Evolutionary conservation across 2,329 filamentous ascomycete genomes (phyloP).

Genomic region (Diaporthe ampelina): DNA sequence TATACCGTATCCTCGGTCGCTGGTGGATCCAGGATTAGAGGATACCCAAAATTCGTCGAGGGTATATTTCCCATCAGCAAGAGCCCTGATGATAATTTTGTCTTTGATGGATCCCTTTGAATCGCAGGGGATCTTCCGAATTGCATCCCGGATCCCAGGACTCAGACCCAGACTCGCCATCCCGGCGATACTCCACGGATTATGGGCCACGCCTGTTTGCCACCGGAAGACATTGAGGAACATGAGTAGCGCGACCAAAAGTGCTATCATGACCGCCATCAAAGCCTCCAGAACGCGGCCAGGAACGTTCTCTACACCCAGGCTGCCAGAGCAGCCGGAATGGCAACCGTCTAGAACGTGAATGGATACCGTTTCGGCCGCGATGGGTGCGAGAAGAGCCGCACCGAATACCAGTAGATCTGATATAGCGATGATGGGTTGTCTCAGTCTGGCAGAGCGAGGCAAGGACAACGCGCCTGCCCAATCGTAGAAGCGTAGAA

Average conservation of each 20-base stretch:
- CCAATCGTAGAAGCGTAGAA: slow-evolving; percentile 34
- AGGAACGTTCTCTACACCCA: slow-evolving; percentile 19
- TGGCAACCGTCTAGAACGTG: slow-evolving; percentile 25
- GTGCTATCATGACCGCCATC: slow-evolving; percentile 47
- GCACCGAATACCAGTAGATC: slow-evolving; percentile 35
- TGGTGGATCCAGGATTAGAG: neutral
- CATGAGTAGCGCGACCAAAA: slow-evolving; percentile 45
- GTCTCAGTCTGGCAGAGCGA: slow-evolving; percentile 6
- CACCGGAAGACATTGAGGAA: slow-evolving; percentile 47
- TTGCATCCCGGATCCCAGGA: slow-evolving; percentile 38
- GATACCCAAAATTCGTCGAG: neutral
- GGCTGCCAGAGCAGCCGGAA: slow-evolving; percentile 3
- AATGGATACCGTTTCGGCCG: slow-evolving; percentile 32
- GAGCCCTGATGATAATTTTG: neutral
- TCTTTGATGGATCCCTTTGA: neutral
- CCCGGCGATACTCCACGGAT: slow-evolving; percentile 54
- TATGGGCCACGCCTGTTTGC: slow-evolving; percentile 50
- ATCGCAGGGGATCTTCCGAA: neutral
- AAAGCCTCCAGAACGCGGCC: slow-evolving; percentile 44
- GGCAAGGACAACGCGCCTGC: slow-evolving; percentile 13
- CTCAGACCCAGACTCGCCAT: slow-evolving; percentile 48
- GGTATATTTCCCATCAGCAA: neutral
- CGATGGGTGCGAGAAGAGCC: slow-evolving; percentile 32
- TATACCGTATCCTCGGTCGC: slow-evolving; percentile 15
- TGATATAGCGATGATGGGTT: slow-evolving; percentile 36